These are phyloP conservation scores for Chara braunii DNA, from an alignment of 139 green algal genomes.

Conservation along the genomic window DNA sequence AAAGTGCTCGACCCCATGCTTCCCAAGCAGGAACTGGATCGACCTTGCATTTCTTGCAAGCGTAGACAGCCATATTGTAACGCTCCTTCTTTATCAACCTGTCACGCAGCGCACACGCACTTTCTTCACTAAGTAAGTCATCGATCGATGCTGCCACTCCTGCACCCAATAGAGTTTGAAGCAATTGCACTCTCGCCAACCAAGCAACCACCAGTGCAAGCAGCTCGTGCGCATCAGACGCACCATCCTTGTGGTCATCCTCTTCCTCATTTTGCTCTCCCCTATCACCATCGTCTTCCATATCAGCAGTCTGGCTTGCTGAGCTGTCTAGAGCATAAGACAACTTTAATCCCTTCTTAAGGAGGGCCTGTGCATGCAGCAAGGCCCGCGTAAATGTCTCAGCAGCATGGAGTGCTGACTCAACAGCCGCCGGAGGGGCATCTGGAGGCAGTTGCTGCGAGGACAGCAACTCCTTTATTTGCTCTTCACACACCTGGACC, in stretches of 20 bases:
- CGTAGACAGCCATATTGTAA: conserved; percentile 14
- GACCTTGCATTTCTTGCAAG: conserved; percentile 33
- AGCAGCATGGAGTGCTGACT: conserved; percentile 1
- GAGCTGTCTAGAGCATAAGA: neutral
- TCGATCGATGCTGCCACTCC: conserved; percentile 10
- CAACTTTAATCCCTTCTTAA: conserved; percentile 1
- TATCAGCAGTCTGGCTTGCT: neutral
- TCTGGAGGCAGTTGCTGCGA: neutral
- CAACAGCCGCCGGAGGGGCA: neutral
- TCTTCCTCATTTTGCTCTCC: conserved; percentile 12
- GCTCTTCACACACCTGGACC: neutral
- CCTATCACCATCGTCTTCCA: neutral
- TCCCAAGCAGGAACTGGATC: conserved; percentile 14
- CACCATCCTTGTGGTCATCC: neutral
- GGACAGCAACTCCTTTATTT: neutral
- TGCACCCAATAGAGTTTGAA: conserved; percentile 7
- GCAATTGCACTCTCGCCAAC: conserved; percentile 24
- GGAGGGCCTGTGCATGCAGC: neutral
- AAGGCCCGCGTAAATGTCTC: neutral
- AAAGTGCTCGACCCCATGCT: conserved; percentile 16
- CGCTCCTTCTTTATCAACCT: conserved; percentile 24
- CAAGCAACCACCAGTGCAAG: conserved; percentile 2
- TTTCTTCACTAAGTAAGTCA: conserved; percentile 14
- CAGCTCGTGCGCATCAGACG: conserved; percentile 1
- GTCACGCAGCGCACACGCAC: conserved; percentile 1